Evolutionary conservation across 2,329 filamentous ascomycete genomes (phyloP).

Genomic region (Furcasterigmium furcatum): DNA sequence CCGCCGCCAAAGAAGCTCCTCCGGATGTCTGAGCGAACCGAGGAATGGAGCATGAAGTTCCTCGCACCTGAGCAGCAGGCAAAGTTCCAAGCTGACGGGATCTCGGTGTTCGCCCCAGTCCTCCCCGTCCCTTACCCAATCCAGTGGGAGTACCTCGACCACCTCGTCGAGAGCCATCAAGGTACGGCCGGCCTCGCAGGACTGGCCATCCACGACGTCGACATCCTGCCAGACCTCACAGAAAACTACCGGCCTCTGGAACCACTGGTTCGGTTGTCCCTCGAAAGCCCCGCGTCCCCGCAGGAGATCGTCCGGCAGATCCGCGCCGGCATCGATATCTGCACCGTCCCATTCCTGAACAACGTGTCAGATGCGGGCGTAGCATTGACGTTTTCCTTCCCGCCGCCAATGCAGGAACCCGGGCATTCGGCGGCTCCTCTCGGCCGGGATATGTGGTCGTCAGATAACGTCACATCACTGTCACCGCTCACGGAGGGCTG

Average conservation of each 20-base stretch:
- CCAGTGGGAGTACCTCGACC: conserved; percentile 78
- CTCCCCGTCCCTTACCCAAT: conserved; percentile 71
- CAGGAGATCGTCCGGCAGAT: conserved; percentile 76
- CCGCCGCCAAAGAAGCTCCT: conserved; percentile 69
- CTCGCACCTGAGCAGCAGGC: conserved; percentile 37
- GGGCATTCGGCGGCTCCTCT: conserved; percentile 42
- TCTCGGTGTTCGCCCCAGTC: conserved; percentile 61
- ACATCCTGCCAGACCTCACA: conserved; percentile 65
- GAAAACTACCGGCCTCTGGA: conserved; percentile 49
- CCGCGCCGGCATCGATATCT: conserved; percentile 73
- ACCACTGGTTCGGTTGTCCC: conserved; percentile 68
- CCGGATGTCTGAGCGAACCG: conserved; percentile 84
- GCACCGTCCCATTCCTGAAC: conserved; percentile 74
- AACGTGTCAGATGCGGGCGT: conserved; percentile 79
- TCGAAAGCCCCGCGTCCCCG: conserved; percentile 68
- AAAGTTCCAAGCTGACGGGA: conserved; percentile 20
- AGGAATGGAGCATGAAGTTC: conserved; percentile 74
- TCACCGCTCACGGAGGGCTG: conserved; percentile 63
- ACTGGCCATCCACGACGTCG: conserved; percentile 75
- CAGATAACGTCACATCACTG: conserved; percentile 58
- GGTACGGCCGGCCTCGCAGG: conserved; percentile 57
- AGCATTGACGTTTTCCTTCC: conserved; percentile 76
- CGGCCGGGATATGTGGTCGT: conserved; percentile 75
- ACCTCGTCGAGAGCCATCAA: conserved; percentile 55
- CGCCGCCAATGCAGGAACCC: conserved; percentile 27